Evolutionary conservation across 2,329 filamentous ascomycete species (phyloP).

Genomic region (Exophiala alcalophila): DNA sequence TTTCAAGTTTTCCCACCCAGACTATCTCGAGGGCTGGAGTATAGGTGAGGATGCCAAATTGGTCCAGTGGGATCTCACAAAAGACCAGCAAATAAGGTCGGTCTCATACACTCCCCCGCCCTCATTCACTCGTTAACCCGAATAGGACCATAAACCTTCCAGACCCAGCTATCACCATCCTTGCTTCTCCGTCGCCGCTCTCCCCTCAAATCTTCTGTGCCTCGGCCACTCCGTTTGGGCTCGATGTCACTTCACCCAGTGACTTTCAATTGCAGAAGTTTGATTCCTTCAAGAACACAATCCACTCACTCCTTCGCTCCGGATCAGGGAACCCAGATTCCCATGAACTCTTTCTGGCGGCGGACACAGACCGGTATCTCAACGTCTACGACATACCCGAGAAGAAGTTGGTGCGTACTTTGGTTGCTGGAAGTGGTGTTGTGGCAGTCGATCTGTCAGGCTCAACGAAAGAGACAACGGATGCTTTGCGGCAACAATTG

Average conservation of each 20-base stretch:
- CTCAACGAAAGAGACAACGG: conserved; percentile 25
- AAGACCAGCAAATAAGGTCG: conserved; percentile 45
- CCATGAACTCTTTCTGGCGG: conserved; percentile 45
- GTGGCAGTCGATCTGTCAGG: conserved; percentile 38
- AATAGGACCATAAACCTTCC: conserved; percentile 45
- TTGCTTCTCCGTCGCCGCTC: conserved; percentile 42
- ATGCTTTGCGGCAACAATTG: conserved; percentile 36
- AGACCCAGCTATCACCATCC: conserved; percentile 40
- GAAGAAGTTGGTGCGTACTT: conserved; percentile 45
- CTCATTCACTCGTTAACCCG: conserved; percentile 7
- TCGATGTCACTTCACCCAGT: conserved; percentile 42
- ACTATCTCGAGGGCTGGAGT: conserved; percentile 53
- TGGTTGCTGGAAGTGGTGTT: conserved; percentile 50
- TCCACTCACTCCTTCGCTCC: conserved; percentile 48
- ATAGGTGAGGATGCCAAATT: conserved; percentile 53
- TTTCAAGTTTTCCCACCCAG: conserved; percentile 51
- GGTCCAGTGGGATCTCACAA: conserved; percentile 52
- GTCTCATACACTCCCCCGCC: conserved; percentile 3
- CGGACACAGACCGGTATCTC: conserved; percentile 50
- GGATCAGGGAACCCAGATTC: conserved; percentile 33
- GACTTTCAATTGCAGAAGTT: conserved; percentile 41
- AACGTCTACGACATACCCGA: conserved; percentile 48
- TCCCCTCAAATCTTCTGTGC: conserved; percentile 49
- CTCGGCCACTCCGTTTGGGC: conserved; percentile 48
- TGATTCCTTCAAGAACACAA: conserved; percentile 49